phyloP scores from a whole-genome alignment of 2,329 filamentous ascomycete genomes.

The Arthrobotrys conoides region DNA sequence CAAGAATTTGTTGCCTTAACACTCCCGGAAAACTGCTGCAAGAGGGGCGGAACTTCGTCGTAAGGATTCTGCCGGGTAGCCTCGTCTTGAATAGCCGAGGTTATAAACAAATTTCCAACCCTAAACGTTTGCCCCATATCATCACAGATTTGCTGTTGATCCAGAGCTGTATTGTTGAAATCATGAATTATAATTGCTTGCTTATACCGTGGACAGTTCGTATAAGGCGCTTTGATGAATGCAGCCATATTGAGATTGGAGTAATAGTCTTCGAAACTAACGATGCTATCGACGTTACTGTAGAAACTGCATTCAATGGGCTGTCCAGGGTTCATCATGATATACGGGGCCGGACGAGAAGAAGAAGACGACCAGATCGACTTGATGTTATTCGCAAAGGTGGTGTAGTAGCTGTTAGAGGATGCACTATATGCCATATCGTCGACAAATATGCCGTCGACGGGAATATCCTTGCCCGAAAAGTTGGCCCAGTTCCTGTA shows the following conservation, averaged over 20 bases:
- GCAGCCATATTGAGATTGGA: conserved; percentile 17
- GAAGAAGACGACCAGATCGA: conserved; percentile 24
- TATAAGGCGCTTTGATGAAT: conserved; percentile 35
- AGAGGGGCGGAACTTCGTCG: conserved; percentile 35
- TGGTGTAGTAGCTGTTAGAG: conserved; percentile 20
- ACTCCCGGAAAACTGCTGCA: conserved; percentile 45
- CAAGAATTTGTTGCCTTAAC: conserved; percentile 39
- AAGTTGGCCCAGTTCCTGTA: conserved; percentile 46
- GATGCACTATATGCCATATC: conserved; percentile 31
- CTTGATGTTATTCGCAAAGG: conserved; percentile 40
- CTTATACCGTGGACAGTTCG: conserved; percentile 38
- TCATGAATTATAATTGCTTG: conserved; percentile 51
- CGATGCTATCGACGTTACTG: conserved; percentile 32
- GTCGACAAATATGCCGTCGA: conserved; percentile 50
- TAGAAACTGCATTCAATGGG: conserved; percentile 46
- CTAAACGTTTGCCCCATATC: conserved; percentile 40
- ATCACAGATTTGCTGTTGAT: conserved; percentile 52
- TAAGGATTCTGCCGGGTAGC: conserved; percentile 29
- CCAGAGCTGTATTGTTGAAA: conserved; percentile 36
- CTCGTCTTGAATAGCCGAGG: conserved; percentile 36
- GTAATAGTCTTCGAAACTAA: conserved; percentile 51
- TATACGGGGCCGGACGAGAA: conserved; percentile 19
- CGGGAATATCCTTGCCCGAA: conserved; percentile 24
- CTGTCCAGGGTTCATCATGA: conserved; percentile 52
- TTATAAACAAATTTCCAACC: conserved; percentile 40